These are phyloP conservation scores for Nakazawaea siamensis DNA, from an alignment of 805 yeast genomes.

Conservation along the genomic window DNA sequence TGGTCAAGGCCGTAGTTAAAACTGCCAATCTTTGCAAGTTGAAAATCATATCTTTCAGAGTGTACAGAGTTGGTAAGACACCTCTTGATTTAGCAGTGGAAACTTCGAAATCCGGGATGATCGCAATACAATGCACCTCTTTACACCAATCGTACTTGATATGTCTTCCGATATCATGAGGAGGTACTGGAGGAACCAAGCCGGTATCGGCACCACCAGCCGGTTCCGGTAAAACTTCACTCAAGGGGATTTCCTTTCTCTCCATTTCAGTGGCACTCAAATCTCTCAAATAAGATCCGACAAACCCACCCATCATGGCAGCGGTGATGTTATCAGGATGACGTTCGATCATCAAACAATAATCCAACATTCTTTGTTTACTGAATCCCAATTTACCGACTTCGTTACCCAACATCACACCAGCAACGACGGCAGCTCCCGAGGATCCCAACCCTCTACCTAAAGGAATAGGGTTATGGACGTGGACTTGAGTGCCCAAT, in stretches of 20 bases:
- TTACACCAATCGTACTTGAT: conserved; percentile 78
- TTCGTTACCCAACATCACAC: conserved; percentile 83
- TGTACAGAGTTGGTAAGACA: conserved; percentile 76
- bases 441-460: conserved; percentile 97
- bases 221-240: conserved; percentile 75
- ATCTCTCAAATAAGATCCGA: conserved; percentile 87
- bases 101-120: conserved; percentile 91
- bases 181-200: conserved; percentile 72
- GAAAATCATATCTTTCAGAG: conserved; percentile 77
- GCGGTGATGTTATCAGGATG: conserved; percentile 99
- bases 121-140: conserved; percentile 78
- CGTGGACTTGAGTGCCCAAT: conserved; percentile 69
- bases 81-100: conserved; percentile 88
- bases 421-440: conserved; percentile 98
- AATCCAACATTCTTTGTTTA: conserved; percentile 83
- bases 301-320: conserved; percentile 98
- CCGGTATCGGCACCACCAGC: conserved; percentile 66
- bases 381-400: conserved; percentile 66
- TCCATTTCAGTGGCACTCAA: conserved; percentile 62
- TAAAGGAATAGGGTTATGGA: conserved; percentile 86
- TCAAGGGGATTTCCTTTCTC: conserved; percentile 76
- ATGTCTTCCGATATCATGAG: conserved; percentile 79
- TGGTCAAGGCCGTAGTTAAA: conserved; percentile 85
- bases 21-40: conserved; percentile 91
- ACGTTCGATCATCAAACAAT: conserved; percentile 93